Evolutionary conservation across 2,329 filamentous ascomycete species (phyloP).

Genomic region (Gremmenia infestans): DNA sequence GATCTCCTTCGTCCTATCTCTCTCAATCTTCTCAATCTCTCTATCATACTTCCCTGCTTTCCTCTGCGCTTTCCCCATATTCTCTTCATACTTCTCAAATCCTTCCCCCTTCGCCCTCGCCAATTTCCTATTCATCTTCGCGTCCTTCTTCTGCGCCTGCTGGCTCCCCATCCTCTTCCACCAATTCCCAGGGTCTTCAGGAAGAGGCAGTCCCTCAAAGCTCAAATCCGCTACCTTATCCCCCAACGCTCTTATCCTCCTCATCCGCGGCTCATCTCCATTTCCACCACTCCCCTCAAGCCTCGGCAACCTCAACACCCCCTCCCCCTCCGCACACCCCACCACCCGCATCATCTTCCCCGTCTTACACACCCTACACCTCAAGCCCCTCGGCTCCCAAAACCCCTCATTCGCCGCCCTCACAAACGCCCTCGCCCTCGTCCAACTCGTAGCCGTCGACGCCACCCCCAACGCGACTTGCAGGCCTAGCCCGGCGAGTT

Average conservation of each 20-base stretch:
- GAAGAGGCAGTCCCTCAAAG: slow-evolving; percentile 2
- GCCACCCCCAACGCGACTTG: not conserved
- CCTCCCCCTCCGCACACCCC: not conserved
- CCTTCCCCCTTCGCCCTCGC: not conserved
- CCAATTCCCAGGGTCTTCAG: slow-evolving; percentile 1
- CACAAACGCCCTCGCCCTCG: not conserved
- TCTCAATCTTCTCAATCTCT: not conserved
- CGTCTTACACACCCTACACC: slow-evolving; percentile 7
- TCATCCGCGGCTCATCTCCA: slow-evolving; percentile 2
- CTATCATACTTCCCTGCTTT: not conserved
- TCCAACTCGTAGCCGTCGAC: not conserved
- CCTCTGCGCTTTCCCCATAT: not conserved
- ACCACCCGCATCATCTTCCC: slow-evolving; percentile 6
- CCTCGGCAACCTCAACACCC: not conserved
- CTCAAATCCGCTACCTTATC: slow-evolving; percentile 2
- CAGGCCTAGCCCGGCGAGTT: not conserved
- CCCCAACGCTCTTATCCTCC: slow-evolving; percentile 3
- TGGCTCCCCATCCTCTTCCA: slow-evolving; percentile 11
- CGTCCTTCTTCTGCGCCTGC: slow-evolving; percentile 9
- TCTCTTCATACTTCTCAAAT: not conserved
- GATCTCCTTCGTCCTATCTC: not conserved
- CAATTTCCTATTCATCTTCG: slow-evolving; percentile 1
- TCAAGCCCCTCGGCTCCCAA: slow-evolving; percentile 1
- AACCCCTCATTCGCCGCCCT: slow-evolving; percentile 2
- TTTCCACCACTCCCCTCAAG: not conserved